Conservation (phyloP, 2,329 filamentous ascomycete genomes). For the Diplocarpon rosae region DNA sequence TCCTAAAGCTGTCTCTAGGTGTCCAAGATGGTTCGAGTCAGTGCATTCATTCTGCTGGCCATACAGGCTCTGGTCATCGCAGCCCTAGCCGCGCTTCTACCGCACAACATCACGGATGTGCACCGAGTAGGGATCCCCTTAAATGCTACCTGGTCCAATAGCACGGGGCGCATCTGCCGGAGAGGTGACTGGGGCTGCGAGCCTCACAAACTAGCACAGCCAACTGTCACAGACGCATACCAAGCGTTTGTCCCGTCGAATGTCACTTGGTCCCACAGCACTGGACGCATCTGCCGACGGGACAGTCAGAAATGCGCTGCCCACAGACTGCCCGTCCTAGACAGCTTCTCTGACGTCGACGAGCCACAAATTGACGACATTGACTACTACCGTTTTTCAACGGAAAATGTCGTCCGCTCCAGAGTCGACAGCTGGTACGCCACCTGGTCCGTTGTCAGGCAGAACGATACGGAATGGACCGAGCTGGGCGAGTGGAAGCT, state of each 20-base stretch:
- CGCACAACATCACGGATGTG: not conserved
- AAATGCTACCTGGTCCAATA: no score
- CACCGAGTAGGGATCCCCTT: not conserved
- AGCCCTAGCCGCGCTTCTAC: not conserved
- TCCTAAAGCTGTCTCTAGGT: not conserved
- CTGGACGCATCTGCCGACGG: not conserved
- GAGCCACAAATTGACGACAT: not conserved
- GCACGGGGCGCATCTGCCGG: no score
- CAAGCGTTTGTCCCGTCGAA: no score
- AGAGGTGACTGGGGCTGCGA: no score
- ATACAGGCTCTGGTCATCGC: not conserved
- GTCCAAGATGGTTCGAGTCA: no score
- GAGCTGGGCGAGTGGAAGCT: slow-evolving; percentile 7
- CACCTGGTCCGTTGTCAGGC: slow-evolving; percentile 3
- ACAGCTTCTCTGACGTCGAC: not conserved
- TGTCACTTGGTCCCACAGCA: not conserved
- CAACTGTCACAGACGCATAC: no score
- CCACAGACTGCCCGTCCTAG: not conserved
- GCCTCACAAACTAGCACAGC: no score
- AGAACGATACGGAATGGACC: slow-evolving; percentile 1
- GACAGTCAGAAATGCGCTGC: not conserved
- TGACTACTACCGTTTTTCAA: slow-evolving; percentile 5
- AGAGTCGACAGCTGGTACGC: slow-evolving; percentile 7
- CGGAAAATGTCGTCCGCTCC: slow-evolving; percentile 6
- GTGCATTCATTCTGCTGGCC: not conserved